Conservation (phyloP, 441 rosid species). For the Metrosideros polymorpha region DNA sequence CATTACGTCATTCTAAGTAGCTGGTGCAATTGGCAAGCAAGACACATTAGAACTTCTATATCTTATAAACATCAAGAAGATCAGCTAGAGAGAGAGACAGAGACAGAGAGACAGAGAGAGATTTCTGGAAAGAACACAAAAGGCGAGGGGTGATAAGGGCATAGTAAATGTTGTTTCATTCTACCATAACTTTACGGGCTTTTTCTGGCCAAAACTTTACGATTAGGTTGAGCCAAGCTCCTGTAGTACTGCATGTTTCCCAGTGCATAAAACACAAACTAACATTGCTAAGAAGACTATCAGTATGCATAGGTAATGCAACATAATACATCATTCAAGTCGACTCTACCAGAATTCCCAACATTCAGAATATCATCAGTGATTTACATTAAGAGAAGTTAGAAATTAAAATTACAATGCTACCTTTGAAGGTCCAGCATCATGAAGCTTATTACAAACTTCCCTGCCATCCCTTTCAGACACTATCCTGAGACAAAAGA, state of each 20-base stretch:
- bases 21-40: neutral
- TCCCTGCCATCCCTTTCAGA: conserved; percentile 82
- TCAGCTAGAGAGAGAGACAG: neutral
- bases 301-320: neutral
- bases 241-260: neutral
- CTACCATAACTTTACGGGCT: neutral
- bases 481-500: conserved; percentile 44
- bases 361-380: neutral
- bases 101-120: neutral
- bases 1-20: neutral
- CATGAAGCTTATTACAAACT: conserved; percentile 92
- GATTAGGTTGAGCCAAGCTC: neutral
- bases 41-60: neutral
- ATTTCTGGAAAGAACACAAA: neutral
- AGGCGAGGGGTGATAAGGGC: neutral
- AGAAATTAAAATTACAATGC: neutral
- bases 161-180: neutral
- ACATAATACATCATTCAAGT: neutral
- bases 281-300: neutral
- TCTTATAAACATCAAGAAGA: neutral
- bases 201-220: neutral
- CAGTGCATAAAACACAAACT: neutral
- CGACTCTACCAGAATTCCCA: neutral
- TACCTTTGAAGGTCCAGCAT: conserved; percentile 96
- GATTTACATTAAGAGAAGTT: neutral